Base-by-base conservation (phyloP, 306 rosid genomes). In the Begonia loranthoides region DNA sequence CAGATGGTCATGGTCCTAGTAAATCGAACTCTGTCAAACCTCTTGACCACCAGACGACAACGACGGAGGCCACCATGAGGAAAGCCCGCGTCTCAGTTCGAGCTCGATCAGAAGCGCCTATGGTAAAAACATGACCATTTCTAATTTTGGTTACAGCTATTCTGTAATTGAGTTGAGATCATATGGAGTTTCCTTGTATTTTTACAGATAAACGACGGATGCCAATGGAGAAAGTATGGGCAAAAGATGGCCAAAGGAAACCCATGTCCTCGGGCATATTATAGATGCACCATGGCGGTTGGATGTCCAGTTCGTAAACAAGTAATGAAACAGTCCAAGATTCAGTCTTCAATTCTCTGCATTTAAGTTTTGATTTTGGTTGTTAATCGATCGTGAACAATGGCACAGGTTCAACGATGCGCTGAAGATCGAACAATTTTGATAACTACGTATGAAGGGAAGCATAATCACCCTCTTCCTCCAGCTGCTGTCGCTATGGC, bases 251-350 rank as follows among this genome's bases (percentile, higher is more conserved):
- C 99, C 0, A 92, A 92, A 50, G 96, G 94, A 65, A 90, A 90
- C 46, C 99, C 99, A 1, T 90, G 99, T 61, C 99, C 99, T 49
- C 79, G 99, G 39, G 99, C 94, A 0, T 90, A 90, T 70, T 90
- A 86, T 50, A 63, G 95, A 13, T 90, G 99, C 61, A 90, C 95
- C n/a, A 86, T 90, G 95, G 87, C 94, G 0, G 82, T 80, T 21
- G 94, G 88, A 50, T 90, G 99, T 51, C 99, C 99, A 1, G 99
- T 90, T 61, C 95, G 99, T 57, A 90, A 90, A 78, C 99, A 90
- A 69, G 97, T 89, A 61, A 19, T 19, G 22, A 19, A 19, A 19
- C 22, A 19, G 22, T 19, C 22, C 3, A 19, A 19, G 22, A 19
- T 19, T 19, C 22, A 19, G 3, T 19, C 22, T 19, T 19, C 22